Evolutionary conservation across 176 grass and related monocot species (phyloP).

Genomic region (Calamus simplicifolius): DNA sequence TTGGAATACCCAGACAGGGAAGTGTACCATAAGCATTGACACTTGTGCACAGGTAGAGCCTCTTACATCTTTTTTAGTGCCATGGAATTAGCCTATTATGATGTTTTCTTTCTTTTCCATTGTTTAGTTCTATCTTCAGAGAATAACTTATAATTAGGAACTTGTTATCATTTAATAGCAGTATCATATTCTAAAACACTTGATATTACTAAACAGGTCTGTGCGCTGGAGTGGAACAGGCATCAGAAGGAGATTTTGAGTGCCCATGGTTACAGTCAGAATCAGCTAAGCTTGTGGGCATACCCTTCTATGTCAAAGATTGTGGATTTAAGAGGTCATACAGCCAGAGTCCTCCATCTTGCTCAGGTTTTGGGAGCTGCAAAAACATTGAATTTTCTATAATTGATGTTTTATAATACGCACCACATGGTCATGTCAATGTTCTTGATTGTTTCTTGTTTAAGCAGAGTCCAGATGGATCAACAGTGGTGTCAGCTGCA

Average conservation of each 20-base stretch:
- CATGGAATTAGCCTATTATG: too few relatives aligned
- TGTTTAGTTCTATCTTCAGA: too few relatives aligned
- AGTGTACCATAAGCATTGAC: conserved; percentile 18
- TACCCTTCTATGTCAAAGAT: conserved; percentile 38
- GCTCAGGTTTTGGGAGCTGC: conserved; percentile 26
- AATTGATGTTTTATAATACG: too few relatives aligned
- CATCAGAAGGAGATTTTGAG: conserved; percentile 38
- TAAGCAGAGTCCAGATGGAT: conserved; percentile 32
- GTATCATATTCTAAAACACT: not conserved
- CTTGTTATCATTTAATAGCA: too few relatives aligned
- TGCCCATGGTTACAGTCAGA: conserved; percentile 24
- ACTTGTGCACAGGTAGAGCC: conserved; percentile 23
- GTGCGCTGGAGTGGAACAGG: conserved; percentile 40
- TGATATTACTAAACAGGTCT: conserved; percentile 14
- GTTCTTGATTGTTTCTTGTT: not conserved
- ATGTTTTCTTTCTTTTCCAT: too few relatives aligned
- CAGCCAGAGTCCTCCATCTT: conserved; percentile 30
- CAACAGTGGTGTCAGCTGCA: conserved; percentile 30
- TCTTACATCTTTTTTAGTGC: not conserved
- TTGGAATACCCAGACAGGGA: conserved; percentile 24
- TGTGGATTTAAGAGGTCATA: conserved; percentile 27
- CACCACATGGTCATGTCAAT: too few relatives aligned
- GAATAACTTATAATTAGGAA: too few relatives aligned
- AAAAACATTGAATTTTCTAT: not conserved
- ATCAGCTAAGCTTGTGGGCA: conserved; percentile 24